These are phyloP conservation scores for Crucibulum laeve DNA, from an alignment of 768 basidiomycete species.

Conservation along the genomic window DNA sequence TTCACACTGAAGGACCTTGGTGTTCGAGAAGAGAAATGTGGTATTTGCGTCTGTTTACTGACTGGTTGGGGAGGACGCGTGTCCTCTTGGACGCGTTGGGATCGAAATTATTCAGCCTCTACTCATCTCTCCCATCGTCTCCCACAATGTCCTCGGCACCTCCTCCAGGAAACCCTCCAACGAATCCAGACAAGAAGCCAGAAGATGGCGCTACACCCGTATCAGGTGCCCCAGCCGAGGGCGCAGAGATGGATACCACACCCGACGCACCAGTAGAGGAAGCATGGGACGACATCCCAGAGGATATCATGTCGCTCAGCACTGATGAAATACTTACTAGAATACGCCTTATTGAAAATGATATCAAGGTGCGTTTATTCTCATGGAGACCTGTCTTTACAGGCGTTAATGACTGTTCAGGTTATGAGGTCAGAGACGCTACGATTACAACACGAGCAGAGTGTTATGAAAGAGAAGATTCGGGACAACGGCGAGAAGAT, in stretches of 20 bases:
- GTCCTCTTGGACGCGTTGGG: conserved; percentile 26
- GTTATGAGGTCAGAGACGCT: conserved; percentile 96
- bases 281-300: conserved; percentile 89
- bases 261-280: conserved; percentile 71
- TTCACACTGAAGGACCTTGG: neutral
- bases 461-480: conserved; percentile 97
- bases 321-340: conserved; percentile 89
- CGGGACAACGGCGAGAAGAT: conserved; percentile 97
- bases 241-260: conserved; percentile 66
- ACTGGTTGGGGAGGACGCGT: conserved; percentile 29
- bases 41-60: conserved; percentile 23
- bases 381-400: neutral
- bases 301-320: conserved; percentile 71
- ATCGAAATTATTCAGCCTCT: conserved; percentile 9
- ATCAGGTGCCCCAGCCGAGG: conserved; percentile 22
- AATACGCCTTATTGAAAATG: conserved; percentile 92
- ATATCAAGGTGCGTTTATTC: conserved; percentile 68
- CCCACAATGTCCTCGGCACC: conserved; percentile 54
- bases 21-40: neutral
- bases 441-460: conserved; percentile 90
- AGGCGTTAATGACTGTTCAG: conserved; percentile 34
- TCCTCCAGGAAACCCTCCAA: conserved; percentile 46
- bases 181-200: conserved; percentile 50
- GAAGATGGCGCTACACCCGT: conserved; percentile 30
- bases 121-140: conserved; percentile 8